Conservation (phyloP, 73 alveolate species). For the Paramecium primaurelia region DNA sequence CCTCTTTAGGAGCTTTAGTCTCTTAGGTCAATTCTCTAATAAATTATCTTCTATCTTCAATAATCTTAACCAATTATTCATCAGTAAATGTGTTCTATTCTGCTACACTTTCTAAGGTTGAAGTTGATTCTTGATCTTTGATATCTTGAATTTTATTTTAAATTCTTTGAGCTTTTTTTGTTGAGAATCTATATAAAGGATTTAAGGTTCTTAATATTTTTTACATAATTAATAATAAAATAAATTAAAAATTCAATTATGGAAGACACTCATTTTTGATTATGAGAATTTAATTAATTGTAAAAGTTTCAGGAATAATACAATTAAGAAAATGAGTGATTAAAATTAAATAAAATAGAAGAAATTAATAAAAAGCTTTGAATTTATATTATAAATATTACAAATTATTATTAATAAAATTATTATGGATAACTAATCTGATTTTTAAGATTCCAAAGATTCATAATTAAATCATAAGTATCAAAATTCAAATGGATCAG, state of each 20-base stretch:
- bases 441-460: not conserved
- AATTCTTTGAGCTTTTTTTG: not conserved
- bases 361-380: not conserved
- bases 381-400: not conserved
- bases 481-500: not conserved
- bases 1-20: not conserved
- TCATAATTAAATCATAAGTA: not conserved
- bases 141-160: not conserved
- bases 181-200: not conserved
- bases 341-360: not conserved
- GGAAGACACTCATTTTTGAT: not conserved
- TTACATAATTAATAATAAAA: not conserved
- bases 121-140: not conserved
- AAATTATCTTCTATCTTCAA: conserved; percentile 27
- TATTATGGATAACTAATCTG: not conserved
- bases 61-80: not conserved
- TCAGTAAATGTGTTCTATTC: not conserved
- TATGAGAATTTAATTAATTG: not conserved
- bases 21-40: not conserved
- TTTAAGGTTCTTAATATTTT: not conserved
- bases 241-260: not conserved
- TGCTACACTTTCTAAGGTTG: conserved; percentile 1
- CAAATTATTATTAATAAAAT: not conserved
- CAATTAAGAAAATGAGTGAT: not conserved
- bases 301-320: not conserved